Percentiles rank a stretch among this genome's conserved stretches.
Conservation (phyloP, 805 yeast genomes). For the Spathaspora passalidarum region DNA sequence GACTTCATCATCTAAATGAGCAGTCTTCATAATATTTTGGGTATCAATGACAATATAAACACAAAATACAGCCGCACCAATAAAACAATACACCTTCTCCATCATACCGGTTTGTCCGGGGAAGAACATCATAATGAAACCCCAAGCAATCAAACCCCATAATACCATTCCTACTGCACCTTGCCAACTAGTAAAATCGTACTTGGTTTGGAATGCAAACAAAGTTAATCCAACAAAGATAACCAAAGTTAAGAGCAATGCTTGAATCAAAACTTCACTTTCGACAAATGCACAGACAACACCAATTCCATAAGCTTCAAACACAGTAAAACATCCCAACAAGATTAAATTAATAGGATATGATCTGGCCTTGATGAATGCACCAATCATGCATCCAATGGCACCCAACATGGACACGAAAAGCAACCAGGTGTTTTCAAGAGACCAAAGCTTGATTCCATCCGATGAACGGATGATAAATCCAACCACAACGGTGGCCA, state of each 20-base stretch:
- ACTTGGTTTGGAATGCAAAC: slow-evolving; percentile 75
- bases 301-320: slow-evolving; percentile 74
- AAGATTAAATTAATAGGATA: slow-evolving; percentile 67
- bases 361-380: slow-evolving; percentile 58
- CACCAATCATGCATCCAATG: slow-evolving; percentile 61
- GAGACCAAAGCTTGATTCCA: slow-evolving; percentile 50
- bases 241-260: slow-evolving; percentile 62
- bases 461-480: slow-evolving; percentile 45
- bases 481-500: slow-evolving; percentile 59
- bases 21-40: slow-evolving; percentile 70
- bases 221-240: slow-evolving; percentile 74
- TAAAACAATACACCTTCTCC: slow-evolving; percentile 64
- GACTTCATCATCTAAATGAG: slow-evolving; percentile 82
- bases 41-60: slow-evolving; percentile 78
- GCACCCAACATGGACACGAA: slow-evolving; percentile 56
- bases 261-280: slow-evolving; percentile 63
- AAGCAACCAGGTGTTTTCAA: slow-evolving; percentile 57
- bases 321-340: slow-evolving; percentile 64
- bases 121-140: slow-evolving; percentile 67
- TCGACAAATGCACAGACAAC: slow-evolving; percentile 62
- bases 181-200: slow-evolving; percentile 69
- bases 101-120: slow-evolving; percentile 43
- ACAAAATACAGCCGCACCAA: slow-evolving; percentile 73
- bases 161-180: slow-evolving; percentile 54
- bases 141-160: slow-evolving; percentile 69